Percentiles rank a stretch among this genome's conserved stretches.
Conservation (phyloP, 2,329 filamentous ascomycete species). For the Stenocarpella maydis region DNA sequence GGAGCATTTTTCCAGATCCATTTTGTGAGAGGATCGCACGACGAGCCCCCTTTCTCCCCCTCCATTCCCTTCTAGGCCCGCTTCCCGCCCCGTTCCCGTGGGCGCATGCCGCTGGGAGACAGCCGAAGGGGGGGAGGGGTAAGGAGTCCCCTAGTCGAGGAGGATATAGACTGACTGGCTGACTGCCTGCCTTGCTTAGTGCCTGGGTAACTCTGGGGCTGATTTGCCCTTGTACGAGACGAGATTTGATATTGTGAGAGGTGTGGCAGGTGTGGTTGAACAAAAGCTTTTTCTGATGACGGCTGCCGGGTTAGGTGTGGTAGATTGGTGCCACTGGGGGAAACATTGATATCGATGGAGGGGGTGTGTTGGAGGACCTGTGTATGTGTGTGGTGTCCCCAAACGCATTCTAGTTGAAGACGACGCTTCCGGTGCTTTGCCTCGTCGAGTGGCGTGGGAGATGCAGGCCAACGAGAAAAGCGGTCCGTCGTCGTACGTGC, state of each 20-base stretch:
- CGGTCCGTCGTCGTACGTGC: not conserved
- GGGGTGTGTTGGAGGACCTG: not conserved
- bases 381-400: not conserved
- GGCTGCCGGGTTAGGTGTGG: not conserved
- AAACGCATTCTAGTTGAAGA: not conserved
- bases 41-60: not conserved
- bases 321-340: not conserved
- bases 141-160: not conserved
- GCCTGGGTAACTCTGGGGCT: not conserved
- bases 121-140: not conserved
- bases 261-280: not conserved
- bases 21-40: constrained; percentile 15
- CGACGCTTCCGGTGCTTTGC: not conserved
- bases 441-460: not conserved
- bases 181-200: not conserved
- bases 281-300: not conserved
- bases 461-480: not conserved
- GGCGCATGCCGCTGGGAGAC: not conserved
- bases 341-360: not conserved
- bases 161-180: not conserved
- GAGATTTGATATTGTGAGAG: constrained; percentile 3
- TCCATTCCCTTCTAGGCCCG: no score
- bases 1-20: not conserved
- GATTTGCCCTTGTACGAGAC: constrained; percentile 1
- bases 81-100: not conserved